Evolutionary conservation across 805 yeast species (phyloP).

Genomic region (Saccharomycopsis fodiens): DNA sequence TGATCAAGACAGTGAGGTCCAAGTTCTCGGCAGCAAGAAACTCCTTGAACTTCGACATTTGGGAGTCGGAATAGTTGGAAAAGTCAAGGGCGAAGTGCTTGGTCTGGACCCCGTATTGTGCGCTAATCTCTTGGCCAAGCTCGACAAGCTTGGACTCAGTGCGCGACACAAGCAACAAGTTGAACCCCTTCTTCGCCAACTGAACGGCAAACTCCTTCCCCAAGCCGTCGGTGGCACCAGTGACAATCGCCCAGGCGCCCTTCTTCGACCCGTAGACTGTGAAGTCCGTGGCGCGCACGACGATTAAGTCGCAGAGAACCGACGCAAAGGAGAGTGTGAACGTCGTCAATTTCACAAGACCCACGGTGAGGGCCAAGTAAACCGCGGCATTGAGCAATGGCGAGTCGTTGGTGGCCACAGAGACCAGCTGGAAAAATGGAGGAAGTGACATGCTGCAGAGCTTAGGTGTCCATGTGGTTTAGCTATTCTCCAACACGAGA

Average conservation of each 20-base stretch:
- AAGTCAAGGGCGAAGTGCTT: conserved; percentile 73
- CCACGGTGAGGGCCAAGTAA: conserved; percentile 42
- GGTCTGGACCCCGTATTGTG: conserved; percentile 54
- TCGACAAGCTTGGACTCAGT: conserved; percentile 68
- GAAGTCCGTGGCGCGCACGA: conserved; percentile 53
- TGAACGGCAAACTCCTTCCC: conserved; percentile 89
- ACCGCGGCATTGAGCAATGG: conserved; percentile 11
- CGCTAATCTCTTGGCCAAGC: conserved; percentile 54
- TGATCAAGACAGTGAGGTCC: conserved; percentile 69
- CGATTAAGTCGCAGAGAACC: conserved; percentile 51
- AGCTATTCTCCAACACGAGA: no score
- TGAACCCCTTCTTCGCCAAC: conserved; percentile 79
- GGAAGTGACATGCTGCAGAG: conserved; percentile 3
- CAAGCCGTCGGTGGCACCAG: conserved; percentile 97
- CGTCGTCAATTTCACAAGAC: conserved; percentile 51
- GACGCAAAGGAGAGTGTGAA: conserved; percentile 42
- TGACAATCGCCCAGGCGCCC: conserved; percentile 87
- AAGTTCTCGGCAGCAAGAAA: conserved; percentile 31
- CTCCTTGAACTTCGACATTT: conserved; percentile 2
- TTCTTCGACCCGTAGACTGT: conserved; percentile 67
- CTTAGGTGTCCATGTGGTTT: no score
- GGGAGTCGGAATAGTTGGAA: conserved; percentile 26
- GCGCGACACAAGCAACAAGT: conserved; percentile 77
- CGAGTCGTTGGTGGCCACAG: conserved; percentile 6
- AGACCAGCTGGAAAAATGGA: conserved; percentile 1